Base-by-base conservation (phyloP, 2,329 filamentous ascomycete species). In the Nemania diffusa region DNA sequence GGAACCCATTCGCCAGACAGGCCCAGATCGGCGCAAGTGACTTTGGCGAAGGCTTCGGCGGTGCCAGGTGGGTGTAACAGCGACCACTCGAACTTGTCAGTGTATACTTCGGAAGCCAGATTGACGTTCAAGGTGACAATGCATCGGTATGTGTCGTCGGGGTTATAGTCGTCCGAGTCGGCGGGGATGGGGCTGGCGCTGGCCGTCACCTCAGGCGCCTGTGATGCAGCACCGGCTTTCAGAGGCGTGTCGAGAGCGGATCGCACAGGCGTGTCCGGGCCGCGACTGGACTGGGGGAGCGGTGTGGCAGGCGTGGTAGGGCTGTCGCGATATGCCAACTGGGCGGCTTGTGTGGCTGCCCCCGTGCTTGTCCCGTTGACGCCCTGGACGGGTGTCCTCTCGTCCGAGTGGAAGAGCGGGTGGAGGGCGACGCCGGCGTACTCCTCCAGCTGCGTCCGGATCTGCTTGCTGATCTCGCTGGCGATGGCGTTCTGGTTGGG, bases 31-130 rank as follows among this genome's bases (percentile, higher is more conserved):
- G 93, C 92, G 77, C 96, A 98, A 0, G 96, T 98, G 71, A 93
- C 89, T 77, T 93, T 93, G 37, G 96, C 94, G 78, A 98, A 98
- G 13, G 91, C 89, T 79, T 99, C 95, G 0, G 96, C 93, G 48
- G 95, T 94, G 24, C 95, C 95, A 1, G 94, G 92, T 2, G 94
- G 94, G 75, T 98, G 94, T 20, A 97, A 84, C 22, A 99, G 84
- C 5, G 95, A 98, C 95, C 95, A 98, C 78, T 98, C 95, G 71
- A 99, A 98, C 76, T 94, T 97, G 84, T 99, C 96, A 3, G 93
- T 97, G 79, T 97, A 98, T 13, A 98, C 87, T 73, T 92, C 90
- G 63, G 97, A 97, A 60, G 94, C 90, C 24, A 98, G 86, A 76
- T 97, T 97, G 75, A 99, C 92, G 77, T 92, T 97, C 51, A 99